Evolutionary conservation across 768 basidiomycete species (phyloP).

Genomic region (Chalciporus sphaerocephalus): DNA sequence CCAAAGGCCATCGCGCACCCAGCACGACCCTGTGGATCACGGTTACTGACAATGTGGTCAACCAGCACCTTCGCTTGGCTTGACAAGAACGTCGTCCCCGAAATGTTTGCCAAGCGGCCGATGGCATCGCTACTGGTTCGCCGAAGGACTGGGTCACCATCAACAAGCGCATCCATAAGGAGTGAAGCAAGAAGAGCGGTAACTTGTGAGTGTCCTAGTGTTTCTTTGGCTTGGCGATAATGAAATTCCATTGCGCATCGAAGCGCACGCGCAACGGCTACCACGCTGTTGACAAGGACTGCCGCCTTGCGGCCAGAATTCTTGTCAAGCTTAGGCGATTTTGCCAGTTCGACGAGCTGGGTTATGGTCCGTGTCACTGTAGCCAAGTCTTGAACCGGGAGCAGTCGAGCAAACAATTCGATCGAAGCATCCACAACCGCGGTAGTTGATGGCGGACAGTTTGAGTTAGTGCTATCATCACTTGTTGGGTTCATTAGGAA

Average conservation of each 20-base stretch:
- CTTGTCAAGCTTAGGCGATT: conserved; percentile 77
- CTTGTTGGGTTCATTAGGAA: conserved; percentile 49
- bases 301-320: conserved; percentile 86
- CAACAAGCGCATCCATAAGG: conserved; percentile 80
- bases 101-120: conserved; percentile 79
- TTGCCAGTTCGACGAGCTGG: conserved; percentile 58
- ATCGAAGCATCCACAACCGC: conserved; percentile 86
- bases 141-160: conserved; percentile 74
- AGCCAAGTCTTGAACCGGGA: conserved; percentile 70
- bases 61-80: conserved; percentile 86
- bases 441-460: conserved; percentile 73
- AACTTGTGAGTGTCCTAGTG: conserved; percentile 61
- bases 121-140: conserved; percentile 82
- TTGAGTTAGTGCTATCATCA: conserved; percentile 44
- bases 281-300: conserved; percentile 71
- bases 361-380: conserved; percentile 52
- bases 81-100: conserved; percentile 79
- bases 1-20: conserved; percentile 93
- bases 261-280: conserved; percentile 70
- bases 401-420: conserved; percentile 75
- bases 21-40: conserved; percentile 87
- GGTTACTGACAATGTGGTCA: conserved; percentile 90
- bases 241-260: conserved; percentile 49
- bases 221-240: conserved; percentile 58
- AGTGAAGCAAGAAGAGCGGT: conserved; percentile 61